phyloP scores from a whole-genome alignment of 2,329 filamentous ascomycete species.

The Botrytis sinoallii region DNA sequence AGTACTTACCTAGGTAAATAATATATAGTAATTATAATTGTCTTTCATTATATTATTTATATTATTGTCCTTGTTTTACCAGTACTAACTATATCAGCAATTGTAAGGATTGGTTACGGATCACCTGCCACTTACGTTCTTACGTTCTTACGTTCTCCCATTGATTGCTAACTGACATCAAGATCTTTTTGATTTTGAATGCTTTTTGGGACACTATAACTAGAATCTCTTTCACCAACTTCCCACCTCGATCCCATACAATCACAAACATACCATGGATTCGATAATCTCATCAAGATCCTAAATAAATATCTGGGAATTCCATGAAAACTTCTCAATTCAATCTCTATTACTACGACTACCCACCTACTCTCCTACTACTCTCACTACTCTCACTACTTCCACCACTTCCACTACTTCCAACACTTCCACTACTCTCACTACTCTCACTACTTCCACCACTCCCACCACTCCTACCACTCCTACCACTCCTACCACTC shows the following conservation, averaged over 20 bases:
- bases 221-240: background rate
- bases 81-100: background rate
- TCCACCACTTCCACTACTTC: no score
- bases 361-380: background rate
- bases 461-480: no score
- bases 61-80: background rate
- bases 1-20: background rate
- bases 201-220: background rate
- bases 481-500: no score
- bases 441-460: background rate
- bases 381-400: no score
- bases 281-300: background rate
- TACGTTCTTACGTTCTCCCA: no score
- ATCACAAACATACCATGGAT: background rate
- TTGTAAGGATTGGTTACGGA: background rate
- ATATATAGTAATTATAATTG: no score
- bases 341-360: background rate
- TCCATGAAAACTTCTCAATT: background rate
- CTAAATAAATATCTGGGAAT: background rate
- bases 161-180: background rate
- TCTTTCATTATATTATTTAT: background rate
- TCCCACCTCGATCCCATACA: background rate
- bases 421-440: background rate
- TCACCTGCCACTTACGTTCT: background rate
- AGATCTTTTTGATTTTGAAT: background rate